phyloP scores from a whole-genome alignment of 1,139 yeast genomes.

The Meyerozyma smithsonii region DNA sequence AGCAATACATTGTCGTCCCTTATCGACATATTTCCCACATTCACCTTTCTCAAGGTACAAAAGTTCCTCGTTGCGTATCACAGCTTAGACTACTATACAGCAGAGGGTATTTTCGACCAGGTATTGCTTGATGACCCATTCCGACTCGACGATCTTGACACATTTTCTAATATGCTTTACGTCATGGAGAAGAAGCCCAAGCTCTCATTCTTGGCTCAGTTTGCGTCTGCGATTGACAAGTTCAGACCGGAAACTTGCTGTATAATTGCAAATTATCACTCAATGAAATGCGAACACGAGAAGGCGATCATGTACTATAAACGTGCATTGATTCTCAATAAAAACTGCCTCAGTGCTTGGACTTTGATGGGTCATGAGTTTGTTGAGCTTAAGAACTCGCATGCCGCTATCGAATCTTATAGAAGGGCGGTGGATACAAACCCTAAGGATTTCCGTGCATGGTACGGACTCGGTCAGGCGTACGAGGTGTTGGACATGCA shows the following conservation, averaged over 20 bases:
- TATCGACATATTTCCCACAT: slow-evolving; percentile 57
- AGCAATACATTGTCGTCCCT: slow-evolving; percentile 46
- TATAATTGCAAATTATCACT: slow-evolving; percentile 88
- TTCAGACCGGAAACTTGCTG: slow-evolving; percentile 95
- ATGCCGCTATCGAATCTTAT: slow-evolving; percentile 96
- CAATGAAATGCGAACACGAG: slow-evolving; percentile 89
- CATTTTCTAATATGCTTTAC: slow-evolving; percentile 87
- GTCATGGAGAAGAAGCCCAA: slow-evolving; percentile 90
- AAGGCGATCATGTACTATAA: slow-evolving; percentile 91
- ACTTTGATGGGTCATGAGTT: slow-evolving; percentile 98
- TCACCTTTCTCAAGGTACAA: slow-evolving; percentile 72
- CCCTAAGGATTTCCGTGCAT: slow-evolving; percentile 87
- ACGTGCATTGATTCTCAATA: slow-evolving; percentile 78
- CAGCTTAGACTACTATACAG: slow-evolving; percentile 71
- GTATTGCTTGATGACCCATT: slow-evolving; percentile 76
- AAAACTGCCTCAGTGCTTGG: slow-evolving; percentile 89
- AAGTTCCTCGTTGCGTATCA: slow-evolving; percentile 79
- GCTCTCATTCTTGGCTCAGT: slow-evolving; percentile 81
- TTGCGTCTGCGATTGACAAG: slow-evolving; percentile 76
- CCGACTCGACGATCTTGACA: slow-evolving; percentile 84
- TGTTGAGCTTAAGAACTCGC: slow-evolving; percentile 91
- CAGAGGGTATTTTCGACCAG: slow-evolving; percentile 75
- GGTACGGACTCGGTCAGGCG: slow-evolving; percentile 99
- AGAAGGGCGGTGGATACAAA: slow-evolving; percentile 90
- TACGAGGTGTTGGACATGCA: slow-evolving; percentile 97